phyloP scores from a whole-genome alignment of 73 alveolate genomes.

The Symbiodinium natans region DNA sequence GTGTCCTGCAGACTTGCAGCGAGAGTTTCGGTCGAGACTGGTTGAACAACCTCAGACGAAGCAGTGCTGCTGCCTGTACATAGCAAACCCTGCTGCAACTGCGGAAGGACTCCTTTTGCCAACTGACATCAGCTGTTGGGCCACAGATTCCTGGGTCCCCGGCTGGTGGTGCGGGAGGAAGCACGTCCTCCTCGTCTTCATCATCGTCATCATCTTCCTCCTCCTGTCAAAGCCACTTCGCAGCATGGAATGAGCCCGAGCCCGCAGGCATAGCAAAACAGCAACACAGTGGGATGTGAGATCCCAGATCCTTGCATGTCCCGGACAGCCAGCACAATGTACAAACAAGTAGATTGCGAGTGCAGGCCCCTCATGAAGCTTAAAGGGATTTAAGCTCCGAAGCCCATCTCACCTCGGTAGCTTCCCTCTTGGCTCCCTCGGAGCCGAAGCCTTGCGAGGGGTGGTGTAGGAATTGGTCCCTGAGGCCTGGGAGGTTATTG shows the following conservation, averaged over 20 bases:
- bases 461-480: no score
- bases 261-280: not conserved
- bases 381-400: no score
- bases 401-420: not conserved
- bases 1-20: not conserved
- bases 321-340: no score
- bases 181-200: constrained; percentile 47
- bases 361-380: no score
- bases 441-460: not conserved
- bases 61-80: not conserved
- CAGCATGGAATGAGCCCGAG: not conserved
- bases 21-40: not conserved
- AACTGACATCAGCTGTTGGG: not conserved
- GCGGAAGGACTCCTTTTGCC: not conserved
- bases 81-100: no score
- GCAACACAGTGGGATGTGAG: not conserved
- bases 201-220: constrained; percentile 85
- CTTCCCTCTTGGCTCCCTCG: not conserved
- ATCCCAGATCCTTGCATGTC: no score
- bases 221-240: not conserved
- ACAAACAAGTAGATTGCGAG: no score
- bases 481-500: no score
- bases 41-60: not conserved
- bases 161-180: constrained; percentile 30
- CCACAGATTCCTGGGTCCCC: no score